Percentiles rank a stretch among this genome's conserved stretches.
phyloP scores from a whole-genome alignment of 225 moss, liverwort and hornwort species.

The Pseudoscleropodium purum region DNA sequence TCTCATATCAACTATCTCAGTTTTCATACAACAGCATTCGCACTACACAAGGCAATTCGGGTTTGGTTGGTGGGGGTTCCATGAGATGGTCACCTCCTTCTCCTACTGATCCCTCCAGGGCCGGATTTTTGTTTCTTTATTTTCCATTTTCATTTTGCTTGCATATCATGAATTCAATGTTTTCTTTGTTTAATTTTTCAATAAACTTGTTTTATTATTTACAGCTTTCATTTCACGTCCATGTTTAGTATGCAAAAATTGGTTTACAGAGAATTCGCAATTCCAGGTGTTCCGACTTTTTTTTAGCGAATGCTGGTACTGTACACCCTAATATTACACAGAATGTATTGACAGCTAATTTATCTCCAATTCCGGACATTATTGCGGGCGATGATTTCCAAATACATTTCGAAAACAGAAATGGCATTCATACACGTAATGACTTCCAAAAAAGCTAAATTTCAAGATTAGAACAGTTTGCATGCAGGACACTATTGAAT shows the following conservation, averaged over 20 bases:
- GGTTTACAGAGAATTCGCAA: not conserved
- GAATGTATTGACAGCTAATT: no score
- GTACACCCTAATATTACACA: not conserved
- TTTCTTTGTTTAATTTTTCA: fast-evolving
- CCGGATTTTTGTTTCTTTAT: no score
- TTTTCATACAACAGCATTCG: no score
- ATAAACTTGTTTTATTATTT: no score
- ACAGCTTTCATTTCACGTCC: not conserved
- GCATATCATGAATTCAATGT: not conserved
- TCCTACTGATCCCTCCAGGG: no score
- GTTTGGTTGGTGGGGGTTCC: no score
- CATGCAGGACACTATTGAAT: not conserved
- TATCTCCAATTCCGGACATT: not conserved
- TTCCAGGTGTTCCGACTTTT: not conserved
- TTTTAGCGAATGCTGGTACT: no score
- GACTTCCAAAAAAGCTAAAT: not conserved
- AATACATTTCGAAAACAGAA: not conserved
- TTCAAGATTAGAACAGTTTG: not conserved
- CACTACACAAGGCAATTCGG: no score
- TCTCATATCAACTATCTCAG: no score
- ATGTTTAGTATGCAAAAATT: not conserved
- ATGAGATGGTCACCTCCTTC: no score
- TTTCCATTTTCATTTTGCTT: no score
- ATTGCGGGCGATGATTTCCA: not conserved
- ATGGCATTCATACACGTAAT: no score